Base-by-base conservation (phyloP, 495 filamentous ascomycete species). In the Daldinia bambusicola region DNA sequence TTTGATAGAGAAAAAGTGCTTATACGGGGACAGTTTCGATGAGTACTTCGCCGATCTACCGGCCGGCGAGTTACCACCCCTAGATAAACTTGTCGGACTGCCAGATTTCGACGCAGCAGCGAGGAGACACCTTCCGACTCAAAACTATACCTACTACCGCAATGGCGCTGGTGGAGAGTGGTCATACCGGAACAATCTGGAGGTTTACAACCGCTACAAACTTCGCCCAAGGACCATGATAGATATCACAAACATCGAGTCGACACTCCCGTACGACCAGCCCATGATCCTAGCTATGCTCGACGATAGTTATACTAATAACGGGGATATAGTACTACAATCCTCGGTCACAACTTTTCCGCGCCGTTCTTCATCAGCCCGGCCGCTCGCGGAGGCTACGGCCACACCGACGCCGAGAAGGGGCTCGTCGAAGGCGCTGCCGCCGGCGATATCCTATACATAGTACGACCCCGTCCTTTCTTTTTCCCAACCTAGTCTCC, bases 281-380 rank as follows among this genome's bases (percentile, higher is more conserved):
- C n/a, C 10, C 0, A 5, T 13, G 4, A 16, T 32, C 51, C 14
- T 0, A 20, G 0, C 26, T 6, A 32, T 32, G 48, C 55, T 70
- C 36, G 0, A 0, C 4, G 32, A 26, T 3, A 18, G 13, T 12
- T 13, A 18, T 37, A 34, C 26, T 36, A 18, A 18, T 37, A 4
- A 7, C 34, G 37, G 14, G 55, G 32, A 53, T 18, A 40, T 51
- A 79, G 76, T n/a, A 80, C 78, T 16, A 74, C 75, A 5, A 78
- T 82, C 34, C 63, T 82, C 1, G 79, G 79, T 12, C 62, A 83
- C 64, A 77, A 80, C 67, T 82, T 83, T 66, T 74, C 75, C 7
- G 75, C 79, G 4, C 81, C 82, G 9, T 81, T 84, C 69, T 84
- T 81, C 71, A 82, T 84, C 51, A 76, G 74, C 31, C 82, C 82